phyloP scores from a whole-genome alignment of 139 green algal genomes.

The Pseudopediastrum boryanum region DNA sequence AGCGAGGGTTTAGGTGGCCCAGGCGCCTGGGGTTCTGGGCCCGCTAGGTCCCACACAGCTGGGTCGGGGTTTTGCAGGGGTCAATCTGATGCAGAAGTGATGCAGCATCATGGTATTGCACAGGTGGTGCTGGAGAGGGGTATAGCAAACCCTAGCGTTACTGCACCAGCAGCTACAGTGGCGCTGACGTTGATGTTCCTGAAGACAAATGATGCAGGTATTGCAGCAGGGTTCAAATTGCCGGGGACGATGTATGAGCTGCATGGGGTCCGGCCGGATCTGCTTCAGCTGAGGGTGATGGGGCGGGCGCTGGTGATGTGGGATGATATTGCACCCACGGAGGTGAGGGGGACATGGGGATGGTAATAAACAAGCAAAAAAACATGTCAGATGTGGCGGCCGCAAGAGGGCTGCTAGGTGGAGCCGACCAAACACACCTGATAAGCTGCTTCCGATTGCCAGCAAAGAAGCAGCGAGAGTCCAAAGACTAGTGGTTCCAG shows the following conservation, averaged over 20 bases:
- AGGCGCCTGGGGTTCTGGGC: no score
- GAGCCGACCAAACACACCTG: no score
- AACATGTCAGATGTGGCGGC: no score
- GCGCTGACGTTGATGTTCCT: constrained; percentile 94
- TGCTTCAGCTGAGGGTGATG: constrained; percentile 88
- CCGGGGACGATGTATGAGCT: constrained; percentile 79
- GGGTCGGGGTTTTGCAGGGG: background rate
- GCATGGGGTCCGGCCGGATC: constrained; percentile 80
- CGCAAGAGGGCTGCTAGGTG: no score
- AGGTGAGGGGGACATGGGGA: constrained; percentile 60
- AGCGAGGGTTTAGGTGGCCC: no score
- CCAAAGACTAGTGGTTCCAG: no score
- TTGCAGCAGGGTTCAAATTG: constrained; percentile 65
- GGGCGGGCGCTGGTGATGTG: constrained; percentile 88
- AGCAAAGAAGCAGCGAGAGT: no score
- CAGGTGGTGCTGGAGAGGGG: constrained; percentile 86
- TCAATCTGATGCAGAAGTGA: constrained; percentile 36
- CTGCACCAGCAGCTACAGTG: constrained; percentile 83
- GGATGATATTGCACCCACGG: constrained; percentile 66
- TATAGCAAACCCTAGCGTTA: constrained; percentile 85
- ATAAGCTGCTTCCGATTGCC: no score
- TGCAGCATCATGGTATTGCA: constrained; percentile 51
- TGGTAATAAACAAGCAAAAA: no score
- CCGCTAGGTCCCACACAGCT: no score
- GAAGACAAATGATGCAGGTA: constrained; percentile 75